A percentile compares a stretch with the other conserved stretches of the same genome.
Evolutionary conservation across 768 basidiomycete species (phyloP).

Genomic region (Galerina sulciceps): DNA sequence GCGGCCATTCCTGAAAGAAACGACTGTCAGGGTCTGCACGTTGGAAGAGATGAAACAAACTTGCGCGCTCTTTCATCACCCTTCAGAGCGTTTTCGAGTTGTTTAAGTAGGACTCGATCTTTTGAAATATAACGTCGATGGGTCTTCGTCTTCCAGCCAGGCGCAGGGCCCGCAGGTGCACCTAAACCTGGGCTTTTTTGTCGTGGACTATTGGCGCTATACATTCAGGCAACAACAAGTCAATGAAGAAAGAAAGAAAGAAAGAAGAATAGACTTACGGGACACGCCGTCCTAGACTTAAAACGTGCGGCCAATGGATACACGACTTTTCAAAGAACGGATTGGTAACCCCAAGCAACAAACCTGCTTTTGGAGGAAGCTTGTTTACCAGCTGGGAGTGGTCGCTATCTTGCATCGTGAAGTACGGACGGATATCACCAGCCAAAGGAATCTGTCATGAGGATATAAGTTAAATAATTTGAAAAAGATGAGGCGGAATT

Average conservation of each 20-base stretch:
- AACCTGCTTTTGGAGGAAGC: constrained; percentile 76
- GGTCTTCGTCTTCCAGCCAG: constrained; percentile 78
- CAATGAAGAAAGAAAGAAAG: background rate
- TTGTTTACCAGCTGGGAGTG: constrained; percentile 76
- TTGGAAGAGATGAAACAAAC: constrained; percentile 30
- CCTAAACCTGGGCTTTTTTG: constrained; percentile 29
- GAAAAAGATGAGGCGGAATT: background rate
- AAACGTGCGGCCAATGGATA: constrained; percentile 83
- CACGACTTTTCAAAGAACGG: constrained; percentile 84
- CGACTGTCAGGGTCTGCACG: background rate
- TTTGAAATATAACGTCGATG: constrained; percentile 88
- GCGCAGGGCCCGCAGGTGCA: constrained; percentile 54
- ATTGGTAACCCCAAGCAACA: constrained; percentile 86
- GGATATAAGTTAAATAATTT: background rate
- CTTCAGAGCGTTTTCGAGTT: constrained; percentile 64
- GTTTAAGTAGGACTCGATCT: constrained; percentile 75
- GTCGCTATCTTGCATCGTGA: constrained; percentile 96
- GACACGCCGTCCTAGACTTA: constrained; percentile 64
- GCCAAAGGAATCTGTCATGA: constrained; percentile 72
- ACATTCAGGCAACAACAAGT: background rate
- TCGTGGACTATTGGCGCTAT: constrained; percentile 13
- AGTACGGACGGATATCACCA: constrained; percentile 89
- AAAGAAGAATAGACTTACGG: constrained; percentile 38
- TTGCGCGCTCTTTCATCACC: constrained; percentile 55
- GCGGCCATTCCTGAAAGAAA: constrained; percentile 54